These are phyloP conservation scores for Dipodascopsis uninucleata DNA, from an alignment of 805 yeast species.

Conservation along the genomic window DNA sequence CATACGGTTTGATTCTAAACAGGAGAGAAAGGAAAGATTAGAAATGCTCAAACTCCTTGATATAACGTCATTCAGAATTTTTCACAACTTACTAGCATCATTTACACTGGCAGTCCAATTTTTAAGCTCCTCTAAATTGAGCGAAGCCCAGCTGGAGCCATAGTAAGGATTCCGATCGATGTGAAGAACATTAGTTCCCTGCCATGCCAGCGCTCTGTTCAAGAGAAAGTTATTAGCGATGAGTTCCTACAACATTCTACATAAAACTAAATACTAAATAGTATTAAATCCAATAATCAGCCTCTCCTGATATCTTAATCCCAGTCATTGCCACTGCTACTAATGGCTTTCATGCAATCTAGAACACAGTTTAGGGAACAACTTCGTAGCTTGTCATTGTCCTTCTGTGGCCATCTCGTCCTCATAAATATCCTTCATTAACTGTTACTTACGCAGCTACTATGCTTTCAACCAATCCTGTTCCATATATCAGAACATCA, in stretches of 20 bases:
- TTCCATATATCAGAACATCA: constrained; percentile 88
- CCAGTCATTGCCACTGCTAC: too few species aligned
- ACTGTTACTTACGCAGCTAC: constrained; percentile 61
- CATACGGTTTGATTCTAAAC: constrained; percentile 21
- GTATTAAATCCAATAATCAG: neutral
- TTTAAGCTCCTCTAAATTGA: constrained; percentile 80
- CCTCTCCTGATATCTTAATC: neutral
- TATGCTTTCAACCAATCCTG: constrained; percentile 84
- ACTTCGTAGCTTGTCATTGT: too few species aligned
- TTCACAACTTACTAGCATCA: constrained; percentile 14
- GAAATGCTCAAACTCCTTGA: constrained; percentile 18
- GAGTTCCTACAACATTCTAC: too few species aligned
- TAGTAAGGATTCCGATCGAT: constrained; percentile 80
- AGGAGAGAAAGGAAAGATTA: constrained; percentile 25
- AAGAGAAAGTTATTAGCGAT: neutral
- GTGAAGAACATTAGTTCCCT: constrained; percentile 91
- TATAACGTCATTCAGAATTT: neutral
- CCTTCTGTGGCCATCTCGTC: too few species aligned
- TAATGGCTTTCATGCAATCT: too few species aligned
- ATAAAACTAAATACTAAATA: neutral
- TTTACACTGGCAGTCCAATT: constrained; percentile 75
- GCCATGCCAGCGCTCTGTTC: constrained; percentile 84
- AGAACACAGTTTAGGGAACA: too few species aligned
- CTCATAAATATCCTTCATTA: too few species aligned
- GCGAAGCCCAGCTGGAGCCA: constrained; percentile 83